Evolutionary conservation across 305 asterid genomes (phyloP), one percentile per base, ranked within the genome.

Genomic region (Fraxinus dipetala): DNA sequence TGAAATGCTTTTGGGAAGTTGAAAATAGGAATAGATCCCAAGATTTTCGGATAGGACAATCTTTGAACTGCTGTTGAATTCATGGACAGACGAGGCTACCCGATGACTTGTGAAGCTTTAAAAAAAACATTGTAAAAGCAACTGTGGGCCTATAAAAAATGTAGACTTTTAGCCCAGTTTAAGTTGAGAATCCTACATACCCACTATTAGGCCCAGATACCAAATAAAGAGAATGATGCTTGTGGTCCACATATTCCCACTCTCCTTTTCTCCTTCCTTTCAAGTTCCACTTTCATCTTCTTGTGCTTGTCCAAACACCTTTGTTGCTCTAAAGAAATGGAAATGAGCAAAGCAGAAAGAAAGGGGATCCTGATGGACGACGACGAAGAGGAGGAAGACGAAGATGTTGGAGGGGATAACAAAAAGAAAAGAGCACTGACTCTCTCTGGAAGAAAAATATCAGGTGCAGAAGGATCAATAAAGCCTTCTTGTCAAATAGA

Each of bases 401-500:
- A 80, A 35, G 91, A 86, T 9, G 78, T n/a, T 6, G 94, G 82
- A 72, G 93, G 90, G 11, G 92, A 90, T 63, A 89, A 31, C 89
- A 92, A 86, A 89, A 90, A 87, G 80, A 87, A 81, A 84, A 90
- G 91, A 86, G 87, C 89, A 72, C 31, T 84, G 80, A 87, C 87
- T 72, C 80, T 81, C 61, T 84, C 90, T 3, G 89, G 86, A 24
- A 86, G 85, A 85, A 90, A 89, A 81, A 84, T 34, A 31, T 80
- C 86, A n/a, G 72, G 90, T 69, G 86, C 84, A 3, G 87, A 90
- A 40, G 90, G 90, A 51, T 79, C 95, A 28, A 67, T 88, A 31
- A 94, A 69, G 82, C 89, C 88, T 81, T 81, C 87, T 56, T 93
- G 96, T 81, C 98, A 94, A 85, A 91, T 90, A 5, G 92, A 92